A percentile compares a stretch with the other conserved stretches of the same genome.
Conservation (phyloP, 108 stramenopile species). For the Skeletonema grethae region DNA sequence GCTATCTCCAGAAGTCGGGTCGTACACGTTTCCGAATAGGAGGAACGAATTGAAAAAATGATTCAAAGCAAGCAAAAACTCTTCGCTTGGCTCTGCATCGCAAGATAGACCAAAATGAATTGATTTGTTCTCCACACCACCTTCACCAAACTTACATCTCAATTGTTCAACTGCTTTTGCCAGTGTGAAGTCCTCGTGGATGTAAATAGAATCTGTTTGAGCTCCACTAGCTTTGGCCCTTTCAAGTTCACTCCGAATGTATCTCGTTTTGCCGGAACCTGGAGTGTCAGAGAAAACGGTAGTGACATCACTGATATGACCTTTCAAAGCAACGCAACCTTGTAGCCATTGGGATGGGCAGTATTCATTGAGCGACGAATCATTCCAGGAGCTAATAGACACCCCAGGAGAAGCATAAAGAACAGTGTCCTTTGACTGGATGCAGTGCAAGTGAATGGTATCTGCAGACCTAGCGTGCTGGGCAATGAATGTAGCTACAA, state of each 20-base stretch:
- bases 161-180: slow-evolving; percentile 10
- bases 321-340: background rate
- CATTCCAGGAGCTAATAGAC: slow-evolving; percentile 18
- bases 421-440: slow-evolving; percentile 24
- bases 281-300: slow-evolving; percentile 3
- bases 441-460: slow-evolving; percentile 22
- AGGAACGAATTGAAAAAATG: slow-evolving; percentile 32
- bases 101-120: slow-evolving; percentile 25
- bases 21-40: slow-evolving; percentile 15
- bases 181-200: slow-evolving; percentile 27
- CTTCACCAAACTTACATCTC: slow-evolving; percentile 7
- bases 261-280: slow-evolving; percentile 27
- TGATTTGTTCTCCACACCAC: background rate
- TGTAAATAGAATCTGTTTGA: slow-evolving; percentile 19
- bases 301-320: background rate
- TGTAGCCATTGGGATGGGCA: background rate
- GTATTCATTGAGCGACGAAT: slow-evolving; percentile 9
- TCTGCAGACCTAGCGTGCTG: slow-evolving; percentile 9
- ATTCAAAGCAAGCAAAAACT: slow-evolving; percentile 12
- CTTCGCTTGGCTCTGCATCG: background rate
- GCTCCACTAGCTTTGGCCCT: background rate
- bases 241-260: slow-evolving; percentile 18
- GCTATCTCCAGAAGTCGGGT: slow-evolving; percentile 20
- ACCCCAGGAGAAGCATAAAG: slow-evolving; percentile 28
- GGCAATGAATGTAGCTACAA: slow-evolving; percentile 27